Evolutionary conservation across 257 asterid genomes (phyloP).

Genomic region (Jacaranda mimosifolia): DNA sequence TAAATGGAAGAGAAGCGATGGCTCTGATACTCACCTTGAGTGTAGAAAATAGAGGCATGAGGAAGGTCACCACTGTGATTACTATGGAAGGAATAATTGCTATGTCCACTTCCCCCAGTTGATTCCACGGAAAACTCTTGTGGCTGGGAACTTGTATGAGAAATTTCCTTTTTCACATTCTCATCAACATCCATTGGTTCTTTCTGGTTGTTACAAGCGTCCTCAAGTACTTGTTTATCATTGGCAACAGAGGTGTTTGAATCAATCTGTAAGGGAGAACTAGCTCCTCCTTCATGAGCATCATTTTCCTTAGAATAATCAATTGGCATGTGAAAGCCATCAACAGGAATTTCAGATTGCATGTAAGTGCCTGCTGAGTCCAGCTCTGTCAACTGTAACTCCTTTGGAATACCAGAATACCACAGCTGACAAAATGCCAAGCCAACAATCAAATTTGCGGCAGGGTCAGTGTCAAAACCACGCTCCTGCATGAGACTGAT

Average conservation of each 20-base stretch:
- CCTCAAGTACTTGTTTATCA: constrained; percentile 51
- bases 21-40: constrained; percentile 58
- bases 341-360: constrained; percentile 51
- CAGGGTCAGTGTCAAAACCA: constrained; percentile 65
- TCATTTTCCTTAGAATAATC: constrained; percentile 52
- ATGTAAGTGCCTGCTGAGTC: constrained; percentile 39
- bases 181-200: constrained; percentile 49
- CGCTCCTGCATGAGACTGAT: constrained; percentile 74
- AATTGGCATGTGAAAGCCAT: constrained; percentile 43
- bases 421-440: constrained; percentile 71
- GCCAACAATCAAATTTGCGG: constrained; percentile 82
- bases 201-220: constrained; percentile 31
- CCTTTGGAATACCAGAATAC: constrained; percentile 71
- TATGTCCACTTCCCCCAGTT: constrained; percentile 51
- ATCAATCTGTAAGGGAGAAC: constrained; percentile 41
- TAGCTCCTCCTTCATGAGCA: constrained; percentile 51
- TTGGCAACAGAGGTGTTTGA: constrained; percentile 75
- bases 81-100: constrained; percentile 37
- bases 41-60: constrained; percentile 65
- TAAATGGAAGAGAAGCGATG: constrained; percentile 16
- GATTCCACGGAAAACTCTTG: constrained; percentile 41
- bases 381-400: constrained; percentile 58
- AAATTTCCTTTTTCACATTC: constrained; percentile 46
- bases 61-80: constrained; percentile 51
- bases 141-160: constrained; percentile 41